These are phyloP conservation scores for Melanogaster broomeanus DNA, from an alignment of 768 basidiomycete genomes.

Conservation along the genomic window DNA sequence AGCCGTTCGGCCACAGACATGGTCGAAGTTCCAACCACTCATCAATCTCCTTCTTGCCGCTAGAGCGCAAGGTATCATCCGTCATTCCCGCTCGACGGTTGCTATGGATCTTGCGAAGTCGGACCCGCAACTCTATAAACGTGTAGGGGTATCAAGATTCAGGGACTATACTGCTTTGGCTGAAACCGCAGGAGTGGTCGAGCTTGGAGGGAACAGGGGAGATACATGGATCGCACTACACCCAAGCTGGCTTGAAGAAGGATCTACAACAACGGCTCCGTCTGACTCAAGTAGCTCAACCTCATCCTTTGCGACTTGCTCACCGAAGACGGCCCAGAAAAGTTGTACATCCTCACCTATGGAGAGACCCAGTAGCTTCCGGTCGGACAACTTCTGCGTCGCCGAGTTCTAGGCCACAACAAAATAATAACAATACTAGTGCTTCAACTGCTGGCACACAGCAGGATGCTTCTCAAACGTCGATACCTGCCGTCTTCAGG, in stretches of 20 bases:
- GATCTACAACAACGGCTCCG: neutral
- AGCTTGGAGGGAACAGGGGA: slow-evolving; percentile 16
- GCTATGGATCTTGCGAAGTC: slow-evolving; percentile 32
- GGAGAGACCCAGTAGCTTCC: slow-evolving; percentile 1
- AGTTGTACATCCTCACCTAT: slow-evolving; percentile 6
- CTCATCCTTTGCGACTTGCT: slow-evolving; percentile 15
- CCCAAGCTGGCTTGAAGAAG: slow-evolving; percentile 19
- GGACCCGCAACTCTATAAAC: slow-evolving; percentile 28
- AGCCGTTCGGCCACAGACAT: slow-evolving; percentile 8
- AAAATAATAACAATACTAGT: neutral
- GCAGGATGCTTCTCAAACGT: neutral
- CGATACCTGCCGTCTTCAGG: slow-evolving; percentile 19
- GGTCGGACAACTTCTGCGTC: neutral
- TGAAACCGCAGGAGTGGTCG: slow-evolving; percentile 24
- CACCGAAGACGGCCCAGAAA: slow-evolving; percentile 6
- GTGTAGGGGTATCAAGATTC: slow-evolving; percentile 28
- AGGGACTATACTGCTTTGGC: slow-evolving; percentile 29
- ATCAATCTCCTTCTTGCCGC: slow-evolving; percentile 22
- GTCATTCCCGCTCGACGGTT: slow-evolving; percentile 41
- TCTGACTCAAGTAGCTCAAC: neutral
- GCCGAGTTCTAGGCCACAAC: neutral
- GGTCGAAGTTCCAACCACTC: slow-evolving; percentile 33
- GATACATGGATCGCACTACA: slow-evolving; percentile 32
- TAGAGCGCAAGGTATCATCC: slow-evolving; percentile 30
- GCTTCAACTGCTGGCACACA: neutral